Evolutionary conservation across 768 basidiomycete species (phyloP), one percentile per base, ranked within the genome.

Genomic region (Lepiota brunneoincarnata): DNA sequence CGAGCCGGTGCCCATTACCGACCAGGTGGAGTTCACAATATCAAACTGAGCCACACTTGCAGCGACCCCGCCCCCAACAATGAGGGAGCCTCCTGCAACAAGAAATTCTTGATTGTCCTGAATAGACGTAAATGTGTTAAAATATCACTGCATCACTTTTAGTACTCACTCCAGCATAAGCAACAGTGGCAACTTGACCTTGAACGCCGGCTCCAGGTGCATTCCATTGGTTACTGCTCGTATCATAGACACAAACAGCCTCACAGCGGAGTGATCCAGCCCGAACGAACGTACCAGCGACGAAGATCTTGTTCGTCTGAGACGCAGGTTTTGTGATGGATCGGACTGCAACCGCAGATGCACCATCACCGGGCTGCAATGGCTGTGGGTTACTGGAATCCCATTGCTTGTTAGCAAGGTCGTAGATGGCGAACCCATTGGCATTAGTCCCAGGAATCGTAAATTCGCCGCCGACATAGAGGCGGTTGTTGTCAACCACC

Each of bases 401-500:
- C 91, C 91, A 93, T 37, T 76, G 67, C 58, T 83, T 77, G 37
- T 68, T 68, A 17, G 72, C 66, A 15, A 98, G 81, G 65, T 97
- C 83, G 65, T 96, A 98, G 40, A 89, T 72, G 2, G 88, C 87
- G 44, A 98, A 80, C 23, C 89, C 89, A 55, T 84, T 85, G 26
- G 77, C 77, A 35, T 70, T 71, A 38, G 78, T 68, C n/a, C 78
- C 80, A 4, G 75, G 61, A 51, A 89, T 67, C 15, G 80, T 84
- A 64, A 92, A 96, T 64, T 91, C 79, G 39, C 96, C 96, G 0
- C 93, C 96, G 36, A 97, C 75, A 66, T 84, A 96, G 10, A 96
- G 74, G 31, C 72, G 71, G 50, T 86, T 72, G n/a, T 75, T 80
- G 39, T 86, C 77, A 12, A 97, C 90, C 17, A 87, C 71, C 2